Conservation (phyloP, 1,284 basidiomycete species). For the Ceratorhiza oryzae-sativae region DNA sequence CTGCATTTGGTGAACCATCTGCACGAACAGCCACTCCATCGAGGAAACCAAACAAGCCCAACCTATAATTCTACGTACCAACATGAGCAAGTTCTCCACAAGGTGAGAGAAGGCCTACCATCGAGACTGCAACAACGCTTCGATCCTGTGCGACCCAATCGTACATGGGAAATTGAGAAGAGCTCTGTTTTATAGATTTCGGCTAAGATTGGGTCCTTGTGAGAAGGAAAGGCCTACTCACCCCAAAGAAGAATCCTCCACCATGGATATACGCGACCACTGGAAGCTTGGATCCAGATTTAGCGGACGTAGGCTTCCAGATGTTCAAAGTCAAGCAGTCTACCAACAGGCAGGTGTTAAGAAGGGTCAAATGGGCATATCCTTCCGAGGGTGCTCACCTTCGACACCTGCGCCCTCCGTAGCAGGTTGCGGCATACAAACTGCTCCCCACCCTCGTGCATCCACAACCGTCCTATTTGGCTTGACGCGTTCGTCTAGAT, state of each 20-base stretch:
- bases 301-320: slow-evolving; percentile 52
- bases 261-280: slow-evolving; percentile 74
- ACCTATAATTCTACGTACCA: slow-evolving; percentile 54
- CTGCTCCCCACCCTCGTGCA: slow-evolving; percentile 33
- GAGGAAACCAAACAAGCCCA: slow-evolving; percentile 64
- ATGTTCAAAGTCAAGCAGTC: slow-evolving; percentile 58
- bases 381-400: background rate
- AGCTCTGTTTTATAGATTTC: slow-evolving; percentile 47
- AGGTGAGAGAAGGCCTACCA: slow-evolving; percentile 47
- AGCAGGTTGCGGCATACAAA: slow-evolving; percentile 37
- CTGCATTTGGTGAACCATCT: slow-evolving; percentile 60
- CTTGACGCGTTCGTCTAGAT: slow-evolving; percentile 46
- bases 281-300: slow-evolving; percentile 55
- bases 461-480: slow-evolving; percentile 41
- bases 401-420: slow-evolving; percentile 24
- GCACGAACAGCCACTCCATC: slow-evolving; percentile 52
- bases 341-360: slow-evolving; percentile 52
- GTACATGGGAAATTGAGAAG: slow-evolving; percentile 61
- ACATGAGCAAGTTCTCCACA: background rate
- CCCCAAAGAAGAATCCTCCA: slow-evolving; percentile 55
- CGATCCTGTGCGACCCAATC: slow-evolving; percentile 57
- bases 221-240: background rate
- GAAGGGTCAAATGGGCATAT: background rate
- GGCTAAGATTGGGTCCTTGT: background rate
- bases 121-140: slow-evolving; percentile 61